Conservation (phyloP, 192 early-diverging fungal species). For the Jimgerdemannia flammicorona region DNA sequence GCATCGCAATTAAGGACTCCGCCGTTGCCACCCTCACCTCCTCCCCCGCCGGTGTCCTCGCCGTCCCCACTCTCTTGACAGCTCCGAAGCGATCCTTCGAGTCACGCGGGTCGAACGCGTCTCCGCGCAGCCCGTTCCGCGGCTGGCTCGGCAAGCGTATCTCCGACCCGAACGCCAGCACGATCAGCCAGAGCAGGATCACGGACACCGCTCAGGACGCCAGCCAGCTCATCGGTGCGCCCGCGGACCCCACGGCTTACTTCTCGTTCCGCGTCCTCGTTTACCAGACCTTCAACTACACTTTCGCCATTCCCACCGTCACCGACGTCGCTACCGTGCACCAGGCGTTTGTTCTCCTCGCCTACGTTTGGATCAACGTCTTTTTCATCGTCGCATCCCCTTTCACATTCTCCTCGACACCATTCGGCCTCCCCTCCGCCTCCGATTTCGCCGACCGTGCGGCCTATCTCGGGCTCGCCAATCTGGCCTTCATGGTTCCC, state of each 20-base stretch:
- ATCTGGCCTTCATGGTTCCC: constrained; percentile 34
- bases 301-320: not conserved
- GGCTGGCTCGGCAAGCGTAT: not conserved
- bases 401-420: not conserved
- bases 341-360: not conserved
- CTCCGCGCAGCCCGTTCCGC: not conserved
- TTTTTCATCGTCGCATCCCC: not conserved
- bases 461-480: constrained; percentile 30
- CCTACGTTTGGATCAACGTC: not conserved
- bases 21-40: not conserved
- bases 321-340: not conserved
- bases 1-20: not conserved
- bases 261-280: not conserved
- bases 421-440: not conserved
- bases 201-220: not conserved
- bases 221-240: not conserved
- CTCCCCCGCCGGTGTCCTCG: not conserved
- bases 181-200: not conserved
- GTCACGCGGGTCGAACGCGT: not conserved
- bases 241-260: not conserved
- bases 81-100: not conserved
- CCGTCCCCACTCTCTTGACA: not conserved
- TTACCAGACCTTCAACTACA: not conserved
- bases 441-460: constrained; percentile 19
- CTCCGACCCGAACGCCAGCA: not conserved